Conservation (phyloP, 805 yeast genomes). For the Kodamaea neixiangensis region DNA sequence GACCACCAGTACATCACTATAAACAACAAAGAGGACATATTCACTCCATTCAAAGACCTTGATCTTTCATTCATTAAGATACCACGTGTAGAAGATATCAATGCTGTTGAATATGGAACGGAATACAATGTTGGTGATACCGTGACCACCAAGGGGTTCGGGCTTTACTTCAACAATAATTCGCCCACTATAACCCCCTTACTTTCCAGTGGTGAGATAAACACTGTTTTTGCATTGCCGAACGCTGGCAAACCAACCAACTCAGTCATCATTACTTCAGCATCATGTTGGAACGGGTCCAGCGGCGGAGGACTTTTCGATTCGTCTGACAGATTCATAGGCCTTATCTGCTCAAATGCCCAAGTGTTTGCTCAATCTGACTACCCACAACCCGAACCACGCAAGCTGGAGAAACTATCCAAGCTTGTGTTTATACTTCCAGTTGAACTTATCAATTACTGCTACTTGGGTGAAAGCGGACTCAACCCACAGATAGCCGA, state of each 20-base stretch:
- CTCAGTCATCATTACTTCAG: constrained; percentile 36
- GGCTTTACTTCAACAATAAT: constrained; percentile 32
- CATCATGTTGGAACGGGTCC: constrained; percentile 54
- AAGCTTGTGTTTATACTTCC: constrained; percentile 36
- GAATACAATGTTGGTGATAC: constrained; percentile 17
- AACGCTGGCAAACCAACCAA: background rate
- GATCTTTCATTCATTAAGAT: constrained; percentile 42
- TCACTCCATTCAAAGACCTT: constrained; percentile 32
- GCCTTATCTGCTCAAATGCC: constrained; percentile 48
- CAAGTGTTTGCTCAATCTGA: constrained; percentile 23
- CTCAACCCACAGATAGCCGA: constrained; percentile 19
- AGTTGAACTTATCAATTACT: constrained; percentile 28
- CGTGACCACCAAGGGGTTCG: constrained; percentile 41
- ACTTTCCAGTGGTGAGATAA: constrained; percentile 30
- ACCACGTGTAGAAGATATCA: constrained; percentile 6
- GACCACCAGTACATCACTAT: background rate
- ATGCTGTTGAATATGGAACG: background rate
- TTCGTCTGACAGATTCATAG: constrained; percentile 30
- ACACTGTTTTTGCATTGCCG: constrained; percentile 18
- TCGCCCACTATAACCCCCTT: constrained; percentile 27
- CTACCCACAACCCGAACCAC: constrained; percentile 5
- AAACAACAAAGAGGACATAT: constrained; percentile 20
- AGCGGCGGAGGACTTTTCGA: constrained; percentile 48
- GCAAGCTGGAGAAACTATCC: constrained; percentile 30
- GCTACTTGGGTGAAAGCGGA: constrained; percentile 19